A percentile compares a stretch with the other conserved stretches of the same genome.
Evolutionary conservation across 805 yeast species (phyloP).

Genomic region (Hanseniaspora occidentalis): DNA sequence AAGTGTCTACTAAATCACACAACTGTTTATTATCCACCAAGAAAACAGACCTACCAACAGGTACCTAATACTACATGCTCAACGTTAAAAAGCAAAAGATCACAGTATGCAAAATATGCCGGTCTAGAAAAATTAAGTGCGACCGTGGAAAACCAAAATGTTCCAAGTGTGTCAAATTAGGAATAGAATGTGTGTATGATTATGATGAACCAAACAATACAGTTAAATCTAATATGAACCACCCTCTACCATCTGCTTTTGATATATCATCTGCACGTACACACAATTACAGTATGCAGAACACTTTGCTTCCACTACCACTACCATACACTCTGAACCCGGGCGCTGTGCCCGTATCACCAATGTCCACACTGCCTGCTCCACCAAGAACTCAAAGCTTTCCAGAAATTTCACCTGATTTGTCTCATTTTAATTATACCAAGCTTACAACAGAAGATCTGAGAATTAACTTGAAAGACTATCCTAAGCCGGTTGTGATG

Average conservation of each 20-base stretch:
- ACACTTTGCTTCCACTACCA: not conserved
- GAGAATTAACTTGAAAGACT: not conserved
- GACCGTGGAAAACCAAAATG: conserved; percentile 23
- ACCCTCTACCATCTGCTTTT: not conserved
- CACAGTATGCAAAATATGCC: conserved; percentile 21
- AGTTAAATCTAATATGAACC: not conserved
- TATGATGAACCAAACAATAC: not conserved
- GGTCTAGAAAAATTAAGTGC: conserved; percentile 22
- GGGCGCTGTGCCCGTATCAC: not conserved
- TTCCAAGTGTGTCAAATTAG: conserved; percentile 17
- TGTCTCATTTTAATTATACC: not conserved
- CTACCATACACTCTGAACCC: not conserved
- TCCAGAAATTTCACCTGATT: not conserved
- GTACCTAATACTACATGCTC: too few species aligned
- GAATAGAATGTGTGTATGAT: conserved; percentile 19
- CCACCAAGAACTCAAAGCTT: not conserved
- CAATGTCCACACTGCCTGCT: not conserved
- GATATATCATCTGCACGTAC: not conserved
- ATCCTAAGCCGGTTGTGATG: not conserved
- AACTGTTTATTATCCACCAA: too few species aligned
- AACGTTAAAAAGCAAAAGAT: not conserved
- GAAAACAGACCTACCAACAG: too few species aligned
- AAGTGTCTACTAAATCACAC: too few species aligned
- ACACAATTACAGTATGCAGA: not conserved
- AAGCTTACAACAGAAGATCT: not conserved